Base-by-base conservation (phyloP, 108 stramenopile species). In the Bacterosira constricta region DNA sequence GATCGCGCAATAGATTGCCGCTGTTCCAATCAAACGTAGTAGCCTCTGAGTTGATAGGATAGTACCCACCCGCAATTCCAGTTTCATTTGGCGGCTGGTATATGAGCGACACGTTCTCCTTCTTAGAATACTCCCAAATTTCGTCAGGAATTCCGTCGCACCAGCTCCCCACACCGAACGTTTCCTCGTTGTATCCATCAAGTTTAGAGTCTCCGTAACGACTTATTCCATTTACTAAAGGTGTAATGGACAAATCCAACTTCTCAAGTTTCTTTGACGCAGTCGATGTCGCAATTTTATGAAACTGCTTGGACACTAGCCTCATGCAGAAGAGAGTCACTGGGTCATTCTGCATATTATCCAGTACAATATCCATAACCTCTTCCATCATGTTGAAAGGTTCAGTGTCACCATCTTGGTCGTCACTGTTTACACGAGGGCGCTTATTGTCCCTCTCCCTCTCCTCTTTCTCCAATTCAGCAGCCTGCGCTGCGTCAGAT, bases 141-240 rank as follows among this genome's bases (percentile, higher is more conserved):
- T n/a, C n/a, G n/a, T n/a, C n/a, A n/a, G n/a, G n/a, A n/a, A n/a
- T n/a, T n/a, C n/a, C n/a, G n/a, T n/a, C n/a, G 11, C 21, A 7
- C 64, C 64, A 54, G 4, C 50, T 52, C 27, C 32, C 64, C 32
- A 9, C 17, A 15, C 27, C 13, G 12, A 47, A 66, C 8, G 64
- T 35, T 55, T 66, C 64, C 53, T 50, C 20, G 50, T 66, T 51
- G 36, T 66, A 66, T 52, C 64, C 64, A 29, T 66, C 64, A 12
- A 66, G 11, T 26, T 53, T 37, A 30, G 6, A 23, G n/a, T 66
- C 49, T 17, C 64, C 64, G 13, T 21, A 66, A 17, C 25, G 50
- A 10, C 54, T n/a, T 25, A 18, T 66, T 53, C 64, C 64, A 36
- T 66, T 51, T 13, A 66, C 64, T 18, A 66, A 51, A 18, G 64